Evolutionary conservation across 2,329 filamentous ascomycete genomes (phyloP).

Genomic region (Neophaeococcomyces mojaviensis): DNA sequence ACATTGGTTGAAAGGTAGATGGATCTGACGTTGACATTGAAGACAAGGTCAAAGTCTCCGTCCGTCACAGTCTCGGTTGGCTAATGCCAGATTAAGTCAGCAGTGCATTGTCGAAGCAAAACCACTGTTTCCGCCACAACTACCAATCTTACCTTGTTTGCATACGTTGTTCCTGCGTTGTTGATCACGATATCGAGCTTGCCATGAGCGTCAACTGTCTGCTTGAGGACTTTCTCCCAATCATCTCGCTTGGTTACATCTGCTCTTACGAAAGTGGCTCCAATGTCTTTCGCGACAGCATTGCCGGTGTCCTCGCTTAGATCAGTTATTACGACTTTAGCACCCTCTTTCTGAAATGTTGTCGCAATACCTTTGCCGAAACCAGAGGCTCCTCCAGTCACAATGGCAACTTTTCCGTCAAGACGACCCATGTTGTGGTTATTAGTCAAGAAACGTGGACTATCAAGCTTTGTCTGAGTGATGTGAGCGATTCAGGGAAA

Average conservation of each 20-base stretch:
- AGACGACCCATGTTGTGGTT: slow-evolving; percentile 21
- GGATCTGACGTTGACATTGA: slow-evolving; percentile 35
- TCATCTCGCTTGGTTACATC: slow-evolving; percentile 18
- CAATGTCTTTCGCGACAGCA: slow-evolving; percentile 15
- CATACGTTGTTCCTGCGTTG: slow-evolving; percentile 44
- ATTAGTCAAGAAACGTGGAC: slow-evolving; percentile 2
- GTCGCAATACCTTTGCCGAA: slow-evolving; percentile 35
- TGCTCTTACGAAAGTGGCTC: slow-evolving; percentile 14
- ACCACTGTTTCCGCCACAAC: not conserved
- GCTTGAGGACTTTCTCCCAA: slow-evolving; percentile 31
- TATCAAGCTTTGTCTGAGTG: not conserved
- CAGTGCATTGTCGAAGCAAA: not conserved
- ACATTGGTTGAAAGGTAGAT: slow-evolving; percentile 19
- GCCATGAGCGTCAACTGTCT: slow-evolving; percentile 35
- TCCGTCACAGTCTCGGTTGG: slow-evolving; percentile 38
- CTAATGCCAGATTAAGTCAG: slow-evolving; percentile 7
- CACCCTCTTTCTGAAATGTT: slow-evolving; percentile 30
- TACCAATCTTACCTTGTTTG: slow-evolving; percentile 28
- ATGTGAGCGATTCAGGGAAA: not conserved
- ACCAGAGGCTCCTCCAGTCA: slow-evolving; percentile 39
- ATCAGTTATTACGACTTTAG: slow-evolving; percentile 30
- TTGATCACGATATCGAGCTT: slow-evolving; percentile 45
- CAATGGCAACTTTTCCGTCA: slow-evolving; percentile 34
- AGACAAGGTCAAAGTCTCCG: slow-evolving; percentile 42
- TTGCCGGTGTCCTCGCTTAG: slow-evolving; percentile 15